These are phyloP conservation scores for Pythium phragmitis DNA, from an alignment of 352 stramenopile genomes.

Conservation along the genomic window DNA sequence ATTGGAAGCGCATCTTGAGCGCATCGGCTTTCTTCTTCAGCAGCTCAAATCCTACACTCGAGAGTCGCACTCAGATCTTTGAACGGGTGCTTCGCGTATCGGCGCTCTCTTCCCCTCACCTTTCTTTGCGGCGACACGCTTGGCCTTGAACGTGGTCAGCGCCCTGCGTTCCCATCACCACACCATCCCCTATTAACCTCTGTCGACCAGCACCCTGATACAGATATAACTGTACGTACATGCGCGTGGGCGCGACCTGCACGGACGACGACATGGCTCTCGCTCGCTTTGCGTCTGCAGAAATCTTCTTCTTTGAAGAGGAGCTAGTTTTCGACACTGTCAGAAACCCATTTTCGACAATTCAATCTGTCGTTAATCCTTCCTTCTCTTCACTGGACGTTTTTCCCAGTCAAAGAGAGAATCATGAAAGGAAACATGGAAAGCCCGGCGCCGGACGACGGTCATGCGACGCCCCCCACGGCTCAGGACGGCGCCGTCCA, in stretches of 20 bases:
- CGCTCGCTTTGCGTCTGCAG: slow-evolving; percentile 2
- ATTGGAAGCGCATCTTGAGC: slow-evolving; percentile 95
- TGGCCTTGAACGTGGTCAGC: slow-evolving; percentile 83
- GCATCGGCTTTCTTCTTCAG: slow-evolving; percentile 99
- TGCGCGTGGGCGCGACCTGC: slow-evolving; percentile 78
- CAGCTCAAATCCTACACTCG: slow-evolving; percentile 66
- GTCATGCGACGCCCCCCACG: background rate
- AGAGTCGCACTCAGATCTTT: background rate
- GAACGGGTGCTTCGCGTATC: too few species aligned
- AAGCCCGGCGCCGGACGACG: background rate
- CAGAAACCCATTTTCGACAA: slow-evolving; percentile 20
- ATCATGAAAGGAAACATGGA: slow-evolving; percentile 25
- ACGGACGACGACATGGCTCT: slow-evolving; percentile 38
- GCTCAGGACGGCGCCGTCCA: background rate
- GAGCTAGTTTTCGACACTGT: background rate
- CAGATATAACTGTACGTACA: slow-evolving; percentile 42
- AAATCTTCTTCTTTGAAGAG: slow-evolving; percentile 24
- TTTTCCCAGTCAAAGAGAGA: slow-evolving; percentile 1
- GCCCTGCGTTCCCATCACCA: slow-evolving; percentile 41
- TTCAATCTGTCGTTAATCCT: slow-evolving; percentile 12
- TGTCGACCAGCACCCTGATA: background rate
- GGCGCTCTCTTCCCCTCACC: slow-evolving; percentile 31
- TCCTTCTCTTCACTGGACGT: background rate
- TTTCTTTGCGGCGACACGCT: slow-evolving; percentile 85
- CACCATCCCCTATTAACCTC: slow-evolving; percentile 1